Evolutionary conservation across 176 grass and related monocot genomes (phyloP).

Genomic region (Eleusine indica): DNA sequence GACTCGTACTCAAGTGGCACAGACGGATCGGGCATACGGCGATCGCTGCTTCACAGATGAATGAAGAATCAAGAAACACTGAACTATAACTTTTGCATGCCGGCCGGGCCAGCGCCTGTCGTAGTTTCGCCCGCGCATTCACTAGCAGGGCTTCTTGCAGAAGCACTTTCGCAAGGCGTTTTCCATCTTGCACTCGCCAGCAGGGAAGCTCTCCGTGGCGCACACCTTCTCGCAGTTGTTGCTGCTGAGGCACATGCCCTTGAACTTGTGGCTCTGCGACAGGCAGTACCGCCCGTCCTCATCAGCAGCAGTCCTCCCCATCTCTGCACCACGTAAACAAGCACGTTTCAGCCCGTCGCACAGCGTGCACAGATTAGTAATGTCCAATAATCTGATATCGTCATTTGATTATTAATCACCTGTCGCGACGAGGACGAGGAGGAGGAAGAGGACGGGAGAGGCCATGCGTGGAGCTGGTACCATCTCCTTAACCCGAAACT

Average conservation of each 20-base stretch:
- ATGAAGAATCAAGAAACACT: background rate
- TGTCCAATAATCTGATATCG: background rate
- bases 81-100: background rate
- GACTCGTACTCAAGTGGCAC: too few species aligned
- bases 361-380: background rate
- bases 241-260: background rate
- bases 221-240: background rate
- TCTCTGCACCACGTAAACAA: background rate
- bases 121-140: background rate
- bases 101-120: background rate
- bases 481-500: background rate
- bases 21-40: too few species aligned
- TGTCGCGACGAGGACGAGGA: background rate
- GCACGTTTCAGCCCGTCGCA: background rate
- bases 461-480: background rate
- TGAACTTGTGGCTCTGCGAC: background rate
- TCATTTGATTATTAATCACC: background rate
- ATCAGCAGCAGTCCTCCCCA: background rate
- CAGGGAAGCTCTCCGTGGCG: background rate
- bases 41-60: too few species aligned
- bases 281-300: background rate
- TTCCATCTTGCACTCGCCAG: background rate
- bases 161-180: background rate
- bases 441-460: background rate
- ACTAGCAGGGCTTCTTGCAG: slow-evolving; percentile 24